These are phyloP conservation scores for Silene coronaria DNA, from an alignment of 179 eudicot species.

Conservation along the genomic window DNA sequence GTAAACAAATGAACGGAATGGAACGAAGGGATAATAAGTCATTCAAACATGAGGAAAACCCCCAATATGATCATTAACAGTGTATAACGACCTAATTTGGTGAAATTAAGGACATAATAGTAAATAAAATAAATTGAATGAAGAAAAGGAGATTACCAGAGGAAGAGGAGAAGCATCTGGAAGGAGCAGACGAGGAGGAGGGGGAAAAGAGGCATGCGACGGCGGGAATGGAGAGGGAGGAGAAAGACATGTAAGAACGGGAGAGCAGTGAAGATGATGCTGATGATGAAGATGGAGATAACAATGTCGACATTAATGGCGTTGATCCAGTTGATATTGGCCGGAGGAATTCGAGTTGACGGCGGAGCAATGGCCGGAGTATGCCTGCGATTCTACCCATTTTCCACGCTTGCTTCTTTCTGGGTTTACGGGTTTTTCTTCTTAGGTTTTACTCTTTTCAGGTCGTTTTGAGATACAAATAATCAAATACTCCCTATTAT, in stretches of 20 bases:
- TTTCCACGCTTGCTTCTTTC: background rate
- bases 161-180: constrained; percentile 27
- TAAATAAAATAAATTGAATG: background rate
- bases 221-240: constrained; percentile 20
- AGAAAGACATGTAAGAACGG: constrained; percentile 14
- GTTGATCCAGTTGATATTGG: background rate
- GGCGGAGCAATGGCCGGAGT: constrained; percentile 19
- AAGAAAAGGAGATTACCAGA: constrained; percentile 17
- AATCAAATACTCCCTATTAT: too few species aligned
- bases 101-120: background rate
- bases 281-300: constrained; percentile 2
- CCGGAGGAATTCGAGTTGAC: background rate
- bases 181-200: constrained; percentile 16
- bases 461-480: too few species aligned
- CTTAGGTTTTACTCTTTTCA: too few species aligned
- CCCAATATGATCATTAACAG: too few species aligned
- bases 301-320: constrained; percentile 1
- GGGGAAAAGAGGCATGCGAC: constrained; percentile 25
- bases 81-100: too few species aligned
- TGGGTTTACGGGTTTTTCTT: background rate
- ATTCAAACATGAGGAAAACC: too few species aligned
- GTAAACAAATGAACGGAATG: too few species aligned
- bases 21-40: too few species aligned
- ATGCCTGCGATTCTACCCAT: constrained; percentile 15
- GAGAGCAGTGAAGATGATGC: background rate